These are phyloP conservation scores for Candida sp. DNA, from an alignment of 1,139 yeast species.

Conservation along the genomic window DNA sequence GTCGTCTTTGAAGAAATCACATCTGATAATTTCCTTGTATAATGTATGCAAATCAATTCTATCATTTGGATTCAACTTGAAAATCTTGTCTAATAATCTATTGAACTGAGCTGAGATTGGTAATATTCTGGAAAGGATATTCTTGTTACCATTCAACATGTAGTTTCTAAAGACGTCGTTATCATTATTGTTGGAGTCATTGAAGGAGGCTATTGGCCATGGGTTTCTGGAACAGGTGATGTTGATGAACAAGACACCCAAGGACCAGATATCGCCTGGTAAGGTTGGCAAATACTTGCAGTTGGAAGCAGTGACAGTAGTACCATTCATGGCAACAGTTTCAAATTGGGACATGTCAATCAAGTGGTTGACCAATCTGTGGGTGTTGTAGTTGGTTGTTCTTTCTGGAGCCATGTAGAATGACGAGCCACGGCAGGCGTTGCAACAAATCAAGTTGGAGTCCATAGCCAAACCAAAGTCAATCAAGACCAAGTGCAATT, in stretches of 20 bases:
- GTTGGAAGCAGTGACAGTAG: conserved; percentile 19
- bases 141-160: conserved; percentile 30
- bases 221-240: conserved; percentile 88
- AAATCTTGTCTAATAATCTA: conserved; percentile 54
- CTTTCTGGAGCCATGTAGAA: conserved; percentile 97
- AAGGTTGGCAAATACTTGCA: conserved; percentile 60
- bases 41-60: conserved; percentile 60
- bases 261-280: conserved; percentile 89
- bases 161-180: conserved; percentile 56
- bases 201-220: conserved; percentile 81
- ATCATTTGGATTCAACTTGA: conserved; percentile 65
- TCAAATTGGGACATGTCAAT: conserved; percentile 35
- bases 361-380: conserved; percentile 27
- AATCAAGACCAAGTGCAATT: conserved; percentile 65
- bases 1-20: conserved; percentile 43
- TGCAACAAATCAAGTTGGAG: conserved; percentile 61
- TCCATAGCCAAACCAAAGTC: conserved; percentile 88
- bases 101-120: conserved; percentile 71
- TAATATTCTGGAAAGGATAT: conserved; percentile 48
- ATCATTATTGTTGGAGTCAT: conserved; percentile 52
- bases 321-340: conserved; percentile 20
- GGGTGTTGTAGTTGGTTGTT: conserved; percentile 51
- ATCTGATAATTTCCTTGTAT: conserved; percentile 37
- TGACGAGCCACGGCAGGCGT: conserved; percentile 84
- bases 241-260: conserved; percentile 82